Evolutionary conservation across 2,329 filamentous ascomycete genomes (phyloP), one percentile per base, ranked within the genome.

Genomic region (Dothistroma septosporum): DNA sequence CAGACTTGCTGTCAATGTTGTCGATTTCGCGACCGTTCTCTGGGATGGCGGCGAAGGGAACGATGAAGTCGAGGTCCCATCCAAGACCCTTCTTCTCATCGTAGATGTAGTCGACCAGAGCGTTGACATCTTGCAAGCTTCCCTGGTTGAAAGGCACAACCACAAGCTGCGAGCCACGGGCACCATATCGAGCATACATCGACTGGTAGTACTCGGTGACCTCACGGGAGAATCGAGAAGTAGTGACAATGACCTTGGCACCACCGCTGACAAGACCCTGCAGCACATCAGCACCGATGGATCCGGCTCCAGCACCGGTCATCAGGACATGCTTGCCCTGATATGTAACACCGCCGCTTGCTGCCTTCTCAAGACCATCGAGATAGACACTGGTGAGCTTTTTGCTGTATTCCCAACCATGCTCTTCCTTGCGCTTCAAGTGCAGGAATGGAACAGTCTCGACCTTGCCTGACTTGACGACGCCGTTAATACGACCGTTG

Each of bases 351-450:
- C 94, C 94, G 59, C 86, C 83, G 71, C 87, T 89, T 66, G 94
- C 94, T 66, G 92, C 92, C 65, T 92, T 85, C 79, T 96, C 92
- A 33, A 99, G 79, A 64, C 91, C 92, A 74, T 97, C 91, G 35
- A 99, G 85, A 75, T 99, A 99, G 69, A 92, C 78, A 60, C 91
- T 90, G 24, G 94, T 97, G 60, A 99, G 85, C 81, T 95, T 97
- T 85, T 97, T 99, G 86, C 91, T 97, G 82, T 97, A 99, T 73
- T 97, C 92, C 94, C 94, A 99, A 63, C 93, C 93, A 72, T 96
- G 89, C 64, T 92, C 86, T 57, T 90, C 87, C 78, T 96, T 95
- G 77, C 91, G 90, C 85, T 97, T 97, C 60, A 99, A 82, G 76
- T 99, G 94, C 57, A 99, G 80, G 86, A 99, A 99, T 35, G 94